Evolutionary conservation across 106 monocot species (phyloP).

Genomic region (Xerophyta viscosa): DNA sequence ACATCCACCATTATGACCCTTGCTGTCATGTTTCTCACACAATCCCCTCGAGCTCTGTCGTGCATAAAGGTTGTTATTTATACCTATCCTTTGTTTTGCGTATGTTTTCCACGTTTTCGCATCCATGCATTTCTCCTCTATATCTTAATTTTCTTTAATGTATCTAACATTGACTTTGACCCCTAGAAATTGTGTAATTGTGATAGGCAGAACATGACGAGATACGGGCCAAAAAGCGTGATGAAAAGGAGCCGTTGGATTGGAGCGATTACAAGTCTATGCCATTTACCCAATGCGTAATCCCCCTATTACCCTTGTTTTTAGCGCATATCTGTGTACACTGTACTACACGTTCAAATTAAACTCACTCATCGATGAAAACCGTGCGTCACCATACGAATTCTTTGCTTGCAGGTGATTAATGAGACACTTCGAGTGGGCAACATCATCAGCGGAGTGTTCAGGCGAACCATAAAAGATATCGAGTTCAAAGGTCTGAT

Average conservation of each 20-base stretch:
- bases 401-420: constrained; percentile 56
- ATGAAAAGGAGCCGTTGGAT: constrained; percentile 30
- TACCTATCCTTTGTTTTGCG: no score
- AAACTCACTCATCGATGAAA: no score
- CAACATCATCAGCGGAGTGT: constrained; percentile 85
- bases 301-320: neutral
- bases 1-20: constrained; percentile 85
- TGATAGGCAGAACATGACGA: constrained; percentile 61
- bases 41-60: constrained; percentile 48
- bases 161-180: no score
- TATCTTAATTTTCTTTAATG: no score
- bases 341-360: no score
- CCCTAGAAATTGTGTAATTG: no score
- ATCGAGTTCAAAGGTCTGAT: constrained; percentile 66
- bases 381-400: no score
- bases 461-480: constrained; percentile 65
- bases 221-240: constrained; percentile 47
- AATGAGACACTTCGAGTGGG: constrained; percentile 83
- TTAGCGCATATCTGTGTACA: neutral
- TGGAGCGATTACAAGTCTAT: constrained; percentile 95
- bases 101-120: no score
- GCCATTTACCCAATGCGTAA: constrained; percentile 86
- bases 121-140: neutral
- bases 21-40: constrained; percentile 69
- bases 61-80: constrained; percentile 59